Conservation (phyloP, 179 eudicot genomes). For the Heliamphora pulchella region DNA sequence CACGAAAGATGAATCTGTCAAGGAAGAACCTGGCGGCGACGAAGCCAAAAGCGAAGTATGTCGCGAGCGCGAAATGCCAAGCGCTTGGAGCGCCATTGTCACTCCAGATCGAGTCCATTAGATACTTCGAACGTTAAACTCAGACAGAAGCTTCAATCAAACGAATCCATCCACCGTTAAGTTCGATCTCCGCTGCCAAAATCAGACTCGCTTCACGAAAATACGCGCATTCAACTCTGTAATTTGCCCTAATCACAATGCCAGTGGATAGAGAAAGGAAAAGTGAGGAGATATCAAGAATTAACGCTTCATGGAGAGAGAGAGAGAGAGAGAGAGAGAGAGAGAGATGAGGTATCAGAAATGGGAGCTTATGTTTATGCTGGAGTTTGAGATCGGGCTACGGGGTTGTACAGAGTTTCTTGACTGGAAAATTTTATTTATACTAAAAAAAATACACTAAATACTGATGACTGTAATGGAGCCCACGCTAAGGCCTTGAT, state of each 20-base stretch:
- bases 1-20: slow-evolving; percentile 63
- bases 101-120: slow-evolving; percentile 54
- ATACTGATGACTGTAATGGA: no score
- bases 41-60: slow-evolving; percentile 49
- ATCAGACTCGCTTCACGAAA: not conserved
- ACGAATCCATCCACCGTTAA: not conserved
- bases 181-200: not conserved
- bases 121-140: slow-evolving; percentile 10
- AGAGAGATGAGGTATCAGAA: not conserved
- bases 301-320: not conserved
- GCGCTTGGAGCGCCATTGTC: slow-evolving; percentile 33
- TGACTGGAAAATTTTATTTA: no score
- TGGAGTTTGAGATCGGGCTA: no score
- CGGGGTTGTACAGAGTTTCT: no score
- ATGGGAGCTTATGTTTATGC: no score
- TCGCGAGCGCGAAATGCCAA: slow-evolving; percentile 43
- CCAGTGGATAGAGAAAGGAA: not conserved
- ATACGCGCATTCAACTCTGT: not conserved
- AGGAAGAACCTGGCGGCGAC: slow-evolving; percentile 59
- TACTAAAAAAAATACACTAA: no score
- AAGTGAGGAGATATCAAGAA: not conserved
- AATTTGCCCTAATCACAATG: not conserved
- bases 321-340: not conserved
- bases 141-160: not conserved
- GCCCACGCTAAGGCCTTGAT: no score